Evolutionary conservation across 164 flowering plant species (phyloP).

Genomic region (Nelumbo lutea): DNA sequence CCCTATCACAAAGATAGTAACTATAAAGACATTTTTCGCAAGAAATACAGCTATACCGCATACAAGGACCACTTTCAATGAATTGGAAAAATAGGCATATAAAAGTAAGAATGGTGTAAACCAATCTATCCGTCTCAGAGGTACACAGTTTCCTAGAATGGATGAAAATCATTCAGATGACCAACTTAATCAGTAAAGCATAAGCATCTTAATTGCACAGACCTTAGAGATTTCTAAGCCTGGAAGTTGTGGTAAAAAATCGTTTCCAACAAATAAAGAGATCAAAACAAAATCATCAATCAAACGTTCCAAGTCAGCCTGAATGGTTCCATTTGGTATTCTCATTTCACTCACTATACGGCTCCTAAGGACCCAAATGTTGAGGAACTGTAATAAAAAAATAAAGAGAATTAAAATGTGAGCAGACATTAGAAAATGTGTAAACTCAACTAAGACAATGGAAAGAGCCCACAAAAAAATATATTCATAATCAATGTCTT

Average conservation of each 20-base stretch:
- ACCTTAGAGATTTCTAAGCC: slow-evolving; percentile 50
- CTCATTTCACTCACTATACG: slow-evolving; percentile 38
- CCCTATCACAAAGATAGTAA: slow-evolving; percentile 27
- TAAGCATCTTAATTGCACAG: not conserved
- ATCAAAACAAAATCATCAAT: slow-evolving; percentile 64
- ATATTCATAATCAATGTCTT: not conserved
- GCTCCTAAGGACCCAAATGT: slow-evolving; percentile 48
- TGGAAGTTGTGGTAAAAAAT: slow-evolving; percentile 60
- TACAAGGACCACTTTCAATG: too few relatives aligned
- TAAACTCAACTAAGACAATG: not conserved
- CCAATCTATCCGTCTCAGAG: too few relatives aligned
- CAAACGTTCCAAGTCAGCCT: slow-evolving; percentile 40
- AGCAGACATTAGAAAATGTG: too few relatives aligned
- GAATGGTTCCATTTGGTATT: slow-evolving; percentile 24
- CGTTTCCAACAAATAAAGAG: slow-evolving; percentile 61
- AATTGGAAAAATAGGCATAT: not conserved
- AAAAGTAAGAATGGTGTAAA: not conserved
- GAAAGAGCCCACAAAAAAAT: not conserved
- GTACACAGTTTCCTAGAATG: too few relatives aligned
- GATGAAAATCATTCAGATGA: too few relatives aligned
- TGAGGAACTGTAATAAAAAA: slow-evolving; percentile 39
- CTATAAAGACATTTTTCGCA: not conserved
- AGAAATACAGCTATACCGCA: too few relatives aligned
- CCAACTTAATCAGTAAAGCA: not conserved
- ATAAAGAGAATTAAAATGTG: not conserved